Conservation (phyloP, 2,329 filamentous ascomycete species). For the Cladophialophora yegresii region DNA sequence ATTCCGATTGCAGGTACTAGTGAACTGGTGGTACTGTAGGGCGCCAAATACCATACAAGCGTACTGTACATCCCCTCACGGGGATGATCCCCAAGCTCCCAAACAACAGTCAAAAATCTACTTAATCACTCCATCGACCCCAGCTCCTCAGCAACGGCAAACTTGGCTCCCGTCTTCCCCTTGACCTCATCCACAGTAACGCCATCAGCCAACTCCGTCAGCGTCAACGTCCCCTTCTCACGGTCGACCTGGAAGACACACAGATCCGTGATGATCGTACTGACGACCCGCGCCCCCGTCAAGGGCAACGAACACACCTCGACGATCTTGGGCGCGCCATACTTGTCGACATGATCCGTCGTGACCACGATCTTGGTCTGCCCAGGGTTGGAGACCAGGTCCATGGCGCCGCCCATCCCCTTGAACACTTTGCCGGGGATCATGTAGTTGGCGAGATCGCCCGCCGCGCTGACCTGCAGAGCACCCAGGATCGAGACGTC, state of each 20-base stretch:
- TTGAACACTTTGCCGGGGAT: slow-evolving; percentile 82
- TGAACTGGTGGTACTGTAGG: too few species aligned
- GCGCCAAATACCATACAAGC: too few species aligned
- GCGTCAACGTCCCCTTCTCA: slow-evolving; percentile 60
- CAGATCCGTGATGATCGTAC: slow-evolving; percentile 73
- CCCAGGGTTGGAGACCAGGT: slow-evolving; percentile 70
- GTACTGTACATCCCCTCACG: not conserved
- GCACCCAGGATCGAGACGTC: slow-evolving; percentile 82
- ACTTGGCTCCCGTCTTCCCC: slow-evolving; percentile 7
- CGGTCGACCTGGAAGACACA: slow-evolving; percentile 77
- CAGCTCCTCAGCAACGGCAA: slow-evolving; percentile 59
- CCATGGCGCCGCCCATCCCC: slow-evolving; percentile 81
- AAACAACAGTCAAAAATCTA: not conserved
- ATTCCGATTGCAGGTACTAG: too few species aligned
- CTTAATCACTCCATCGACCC: slow-evolving; percentile 36
- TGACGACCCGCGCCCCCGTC: slow-evolving; percentile 67
- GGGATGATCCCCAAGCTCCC: not conserved
- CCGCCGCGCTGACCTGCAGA: slow-evolving; percentile 74
- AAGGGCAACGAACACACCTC: slow-evolving; percentile 64
- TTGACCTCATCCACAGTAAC: slow-evolving; percentile 53
- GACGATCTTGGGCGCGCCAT: slow-evolving; percentile 67
- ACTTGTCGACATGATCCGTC: slow-evolving; percentile 70
- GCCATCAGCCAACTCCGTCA: slow-evolving; percentile 71
- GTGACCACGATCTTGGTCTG: slow-evolving; percentile 72
- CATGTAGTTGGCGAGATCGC: slow-evolving; percentile 87